Evolutionary conservation across 768 basidiomycete species (phyloP), one percentile per base, ranked within the genome.

Genomic region (Trametes maxima): DNA sequence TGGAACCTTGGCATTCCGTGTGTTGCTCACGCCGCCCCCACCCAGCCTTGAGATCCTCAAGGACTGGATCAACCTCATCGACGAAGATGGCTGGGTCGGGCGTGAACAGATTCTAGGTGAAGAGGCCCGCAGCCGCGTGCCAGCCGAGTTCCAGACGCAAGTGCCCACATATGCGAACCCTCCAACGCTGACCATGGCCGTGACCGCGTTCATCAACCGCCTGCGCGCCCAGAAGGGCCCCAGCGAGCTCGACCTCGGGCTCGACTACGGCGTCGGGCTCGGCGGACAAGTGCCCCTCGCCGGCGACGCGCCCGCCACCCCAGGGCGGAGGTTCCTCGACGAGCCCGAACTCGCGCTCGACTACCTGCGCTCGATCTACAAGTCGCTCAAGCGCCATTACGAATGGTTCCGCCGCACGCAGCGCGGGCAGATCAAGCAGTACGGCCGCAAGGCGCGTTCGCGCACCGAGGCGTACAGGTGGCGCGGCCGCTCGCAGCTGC

Each of bases 381-480:
- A 77, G 21, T 89, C 91, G 0, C 80, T 98, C 14, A 91, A 90
- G 69, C 84, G 92, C 25, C 96, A 98, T 72, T 98, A 96, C 71
- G 88, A 93, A 54, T 98, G 95, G 95, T 97, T 98, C 82, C 85
- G 93, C 43, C 86, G 88, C 46, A 97, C 95, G 2, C 95, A 98
- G 72, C 84, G 91, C 5, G 95, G 95, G 8, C 93, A 95, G 72
- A 89, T 98, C 68, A 93, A 92, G 70, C 92, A 94, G 70, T 98
- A 94, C 71, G 85, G 83, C 3, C 83, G 95, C 37, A 83, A 82
- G 57, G 88, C 93, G 2, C 85, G 89, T n/a, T 92, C 92, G n/a
- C 80, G 89, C 53, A 86, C 86, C 0, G 95, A 98, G 74, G 95
- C 84, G 1, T 98, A 97, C 76, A 84, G 95, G 36, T 98, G 95